phyloP scores from a whole-genome alignment of 2,329 filamentous ascomycete genomes.

The Cytospora schulzeri region DNA sequence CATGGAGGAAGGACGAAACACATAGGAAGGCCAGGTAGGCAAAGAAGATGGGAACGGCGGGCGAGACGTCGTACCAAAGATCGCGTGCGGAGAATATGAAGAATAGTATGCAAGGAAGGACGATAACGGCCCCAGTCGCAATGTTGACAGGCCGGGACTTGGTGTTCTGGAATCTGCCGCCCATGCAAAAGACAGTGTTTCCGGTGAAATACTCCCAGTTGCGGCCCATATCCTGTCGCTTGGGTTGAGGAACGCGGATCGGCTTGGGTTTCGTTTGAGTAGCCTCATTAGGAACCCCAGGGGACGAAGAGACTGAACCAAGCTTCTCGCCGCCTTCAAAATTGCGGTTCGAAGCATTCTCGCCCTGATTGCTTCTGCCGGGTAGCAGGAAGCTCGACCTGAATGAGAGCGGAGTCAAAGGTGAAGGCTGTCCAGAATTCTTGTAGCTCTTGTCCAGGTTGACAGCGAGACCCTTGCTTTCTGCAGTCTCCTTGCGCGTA shows the following conservation, averaged over 20 bases:
- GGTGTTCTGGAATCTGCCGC: constrained; percentile 86
- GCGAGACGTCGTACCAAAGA: constrained; percentile 84
- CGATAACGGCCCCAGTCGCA: constrained; percentile 77
- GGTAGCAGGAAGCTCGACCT: constrained; percentile 73
- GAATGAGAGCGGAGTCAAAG: constrained; percentile 74
- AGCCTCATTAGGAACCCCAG: constrained; percentile 51
- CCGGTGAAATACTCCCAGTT: constrained; percentile 94
- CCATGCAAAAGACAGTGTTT: constrained; percentile 87
- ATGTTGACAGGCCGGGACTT: constrained; percentile 86
- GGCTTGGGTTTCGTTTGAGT: constrained; percentile 30
- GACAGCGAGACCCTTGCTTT: constrained; percentile 51
- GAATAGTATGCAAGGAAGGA: constrained; percentile 80
- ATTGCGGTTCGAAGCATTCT: constrained; percentile 55
- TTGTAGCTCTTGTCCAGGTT: constrained; percentile 64
- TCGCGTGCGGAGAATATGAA: constrained; percentile 83
- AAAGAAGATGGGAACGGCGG: constrained; percentile 85
- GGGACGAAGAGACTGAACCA: constrained; percentile 78
- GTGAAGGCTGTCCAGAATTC: constrained; percentile 55
- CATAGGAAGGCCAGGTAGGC: constrained; percentile 90
- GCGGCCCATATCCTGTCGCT: constrained; percentile 52
- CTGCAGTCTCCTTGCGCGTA: constrained; percentile 50
- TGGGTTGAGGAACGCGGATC: constrained; percentile 38
- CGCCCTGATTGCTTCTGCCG: constrained; percentile 53
- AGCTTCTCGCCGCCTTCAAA: constrained; percentile 77
- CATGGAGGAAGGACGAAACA: constrained; percentile 91